Evolutionary conservation across 2,329 filamentous ascomycete genomes (phyloP).

Genomic region (Penicillium hordei): DNA sequence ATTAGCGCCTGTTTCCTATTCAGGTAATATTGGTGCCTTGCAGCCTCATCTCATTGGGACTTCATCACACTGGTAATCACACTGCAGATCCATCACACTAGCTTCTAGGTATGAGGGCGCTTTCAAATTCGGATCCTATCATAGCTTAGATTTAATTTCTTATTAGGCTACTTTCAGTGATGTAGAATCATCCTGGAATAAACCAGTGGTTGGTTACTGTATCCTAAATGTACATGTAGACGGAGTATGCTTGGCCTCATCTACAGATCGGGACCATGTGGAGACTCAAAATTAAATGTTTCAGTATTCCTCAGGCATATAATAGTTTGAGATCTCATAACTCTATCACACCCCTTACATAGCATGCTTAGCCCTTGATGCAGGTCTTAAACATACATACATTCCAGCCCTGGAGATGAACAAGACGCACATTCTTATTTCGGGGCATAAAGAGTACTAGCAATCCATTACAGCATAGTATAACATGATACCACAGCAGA

Average conservation of each 20-base stretch:
- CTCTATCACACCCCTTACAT: constrained; percentile 5
- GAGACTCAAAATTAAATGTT: background rate
- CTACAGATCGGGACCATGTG: background rate
- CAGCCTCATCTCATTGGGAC: background rate
- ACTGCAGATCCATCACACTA: background rate
- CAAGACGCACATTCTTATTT: background rate
- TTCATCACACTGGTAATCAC: background rate
- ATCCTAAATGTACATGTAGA: background rate
- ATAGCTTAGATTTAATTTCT: background rate
- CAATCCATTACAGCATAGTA: too few species aligned
- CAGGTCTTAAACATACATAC: constrained; percentile 5
- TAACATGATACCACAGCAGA: too few species aligned
- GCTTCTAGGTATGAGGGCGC: background rate
- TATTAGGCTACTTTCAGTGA: background rate
- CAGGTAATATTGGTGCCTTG: constrained; percentile 1
- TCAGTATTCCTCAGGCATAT: background rate
- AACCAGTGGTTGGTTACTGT: background rate
- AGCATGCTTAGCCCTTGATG: constrained; percentile 14
- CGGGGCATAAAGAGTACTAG: too few species aligned
- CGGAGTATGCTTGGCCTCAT: background rate
- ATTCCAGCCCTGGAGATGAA: constrained; percentile 10
- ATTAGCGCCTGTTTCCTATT: constrained; percentile 2
- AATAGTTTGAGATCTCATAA: background rate
- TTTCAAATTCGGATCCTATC: background rate
- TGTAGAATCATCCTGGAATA: too few species aligned